phyloP scores from a whole-genome alignment of 192 early-diverging fungal genomes.

The Tieghemiomyces parasiticus region DNA sequence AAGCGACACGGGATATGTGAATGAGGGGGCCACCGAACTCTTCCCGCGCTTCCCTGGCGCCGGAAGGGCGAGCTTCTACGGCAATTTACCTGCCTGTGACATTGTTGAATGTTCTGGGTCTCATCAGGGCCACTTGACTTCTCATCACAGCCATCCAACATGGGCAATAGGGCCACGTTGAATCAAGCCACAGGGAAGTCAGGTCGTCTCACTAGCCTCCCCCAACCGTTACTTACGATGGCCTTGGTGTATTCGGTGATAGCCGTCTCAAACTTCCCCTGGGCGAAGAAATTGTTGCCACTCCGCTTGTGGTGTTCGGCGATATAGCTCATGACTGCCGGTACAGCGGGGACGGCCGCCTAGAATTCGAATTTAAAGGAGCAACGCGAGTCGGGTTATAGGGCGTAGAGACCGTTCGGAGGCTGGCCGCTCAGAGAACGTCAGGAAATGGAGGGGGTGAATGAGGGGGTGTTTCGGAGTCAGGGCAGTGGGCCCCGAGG shows the following conservation, averaged over 20 bases:
- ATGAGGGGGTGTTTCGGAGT: background rate
- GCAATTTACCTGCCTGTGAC: too few species aligned
- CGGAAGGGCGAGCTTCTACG: too few species aligned
- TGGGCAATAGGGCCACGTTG: too few species aligned
- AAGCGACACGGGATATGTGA: background rate
- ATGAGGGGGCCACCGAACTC: background rate
- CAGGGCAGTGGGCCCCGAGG: too few species aligned
- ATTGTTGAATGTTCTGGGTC: too few species aligned
- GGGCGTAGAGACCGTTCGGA: background rate
- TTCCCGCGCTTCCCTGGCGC: background rate
- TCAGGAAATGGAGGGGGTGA: background rate
- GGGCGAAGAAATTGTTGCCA: conserved; percentile 45
- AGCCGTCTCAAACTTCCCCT: conserved; percentile 41
- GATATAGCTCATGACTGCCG: background rate
- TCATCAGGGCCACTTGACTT: too few species aligned
- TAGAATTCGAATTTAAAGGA: background rate
- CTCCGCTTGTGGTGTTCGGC: conserved; percentile 37
- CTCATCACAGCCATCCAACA: too few species aligned
- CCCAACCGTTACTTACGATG: conserved; percentile 30
- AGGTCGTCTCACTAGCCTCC: background rate
- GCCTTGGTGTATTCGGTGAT: conserved; percentile 61
- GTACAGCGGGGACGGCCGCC: background rate
- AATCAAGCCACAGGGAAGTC: background rate
- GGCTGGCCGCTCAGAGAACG: background rate
- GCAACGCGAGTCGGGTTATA: background rate